A percentile compares a stretch with the other conserved stretches of the same genome.
Evolutionary conservation across 169 alveolate genomes (phyloP).

Genomic region (Eimeria necatrix): DNA sequence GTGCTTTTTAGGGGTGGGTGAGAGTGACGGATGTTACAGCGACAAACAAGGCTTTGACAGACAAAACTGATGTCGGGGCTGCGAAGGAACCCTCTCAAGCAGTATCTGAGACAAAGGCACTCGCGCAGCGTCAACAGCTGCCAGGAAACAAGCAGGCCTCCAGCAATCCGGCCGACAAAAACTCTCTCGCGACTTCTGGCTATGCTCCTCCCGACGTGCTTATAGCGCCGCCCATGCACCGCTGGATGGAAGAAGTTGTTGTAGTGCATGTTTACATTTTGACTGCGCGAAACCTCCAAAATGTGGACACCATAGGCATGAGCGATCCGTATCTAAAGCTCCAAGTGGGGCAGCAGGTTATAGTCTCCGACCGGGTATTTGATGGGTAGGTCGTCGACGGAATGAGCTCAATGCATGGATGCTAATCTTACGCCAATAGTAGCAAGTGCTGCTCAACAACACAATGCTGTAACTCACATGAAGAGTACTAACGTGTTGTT

Average conservation of each 20-base stretch:
- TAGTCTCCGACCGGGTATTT: conserved; percentile 40
- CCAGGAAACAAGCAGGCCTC: background rate
- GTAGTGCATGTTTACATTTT: conserved; percentile 72
- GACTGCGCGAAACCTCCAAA: conserved; percentile 70
- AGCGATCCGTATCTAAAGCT: conserved; percentile 73
- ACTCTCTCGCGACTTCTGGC: conserved; percentile 8
- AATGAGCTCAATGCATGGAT: too few species aligned
- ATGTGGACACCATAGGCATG: conserved; percentile 65
- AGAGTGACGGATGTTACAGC: conserved; percentile 69
- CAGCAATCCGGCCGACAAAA: background rate
- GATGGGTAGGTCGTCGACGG: conserved; percentile 11
- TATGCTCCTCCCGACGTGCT: conserved; percentile 45
- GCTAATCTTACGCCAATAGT: too few species aligned
- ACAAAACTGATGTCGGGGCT: background rate
- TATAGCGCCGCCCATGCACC: conserved; percentile 73
- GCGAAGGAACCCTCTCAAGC: background rate
- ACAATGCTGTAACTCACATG: too few species aligned
- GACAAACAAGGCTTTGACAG: background rate
- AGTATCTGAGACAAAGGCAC: background rate
- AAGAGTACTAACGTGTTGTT: too few species aligned
- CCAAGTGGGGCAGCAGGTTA: conserved; percentile 61
- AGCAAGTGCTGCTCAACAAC: too few species aligned
- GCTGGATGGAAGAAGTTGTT: conserved; percentile 70
- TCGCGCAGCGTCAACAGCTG: background rate
- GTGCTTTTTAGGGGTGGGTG: conserved; percentile 67